These are phyloP conservation scores for Apophysomyces variabilis DNA, from an alignment of 371 early-diverging fungal species.

Conservation along the genomic window DNA sequence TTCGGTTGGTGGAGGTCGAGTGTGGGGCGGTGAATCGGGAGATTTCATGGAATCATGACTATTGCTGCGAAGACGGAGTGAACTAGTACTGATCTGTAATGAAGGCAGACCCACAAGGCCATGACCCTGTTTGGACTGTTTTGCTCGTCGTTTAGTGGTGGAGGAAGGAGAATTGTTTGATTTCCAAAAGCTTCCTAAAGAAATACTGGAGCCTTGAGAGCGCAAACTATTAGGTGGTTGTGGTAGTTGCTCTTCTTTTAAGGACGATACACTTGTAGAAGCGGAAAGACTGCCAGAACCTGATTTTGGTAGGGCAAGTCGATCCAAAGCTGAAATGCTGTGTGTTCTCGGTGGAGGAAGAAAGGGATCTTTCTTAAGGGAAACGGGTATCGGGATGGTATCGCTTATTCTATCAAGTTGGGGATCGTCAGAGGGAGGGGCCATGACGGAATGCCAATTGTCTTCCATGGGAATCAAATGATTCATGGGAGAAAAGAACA, in stretches of 20 bases:
- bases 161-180: constrained; percentile 1
- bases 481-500: too few species aligned
- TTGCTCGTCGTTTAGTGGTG: not conserved
- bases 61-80: constrained; percentile 1
- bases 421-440: too few species aligned
- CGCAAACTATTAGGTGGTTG: not conserved
- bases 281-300: not conserved
- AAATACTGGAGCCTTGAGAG: not conserved
- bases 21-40: constrained; percentile 2
- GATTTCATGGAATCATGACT: constrained; percentile 1
- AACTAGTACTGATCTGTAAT: constrained; percentile 13
- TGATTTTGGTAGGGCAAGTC: not conserved
- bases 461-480: too few species aligned
- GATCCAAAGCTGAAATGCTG: constrained; percentile 3
- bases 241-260: not conserved
- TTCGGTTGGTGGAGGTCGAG: not conserved
- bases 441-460: too few species aligned
- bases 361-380: not conserved
- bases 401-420: not conserved
- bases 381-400: not conserved
- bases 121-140: not conserved
- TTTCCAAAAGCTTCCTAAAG: constrained; percentile 8
- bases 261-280: not conserved
- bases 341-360: not conserved
- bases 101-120: not conserved